Evolutionary conservation across 805 yeast species (phyloP), one percentile per base, ranked within the genome.

Genomic region (Candida ponderosae): DNA sequence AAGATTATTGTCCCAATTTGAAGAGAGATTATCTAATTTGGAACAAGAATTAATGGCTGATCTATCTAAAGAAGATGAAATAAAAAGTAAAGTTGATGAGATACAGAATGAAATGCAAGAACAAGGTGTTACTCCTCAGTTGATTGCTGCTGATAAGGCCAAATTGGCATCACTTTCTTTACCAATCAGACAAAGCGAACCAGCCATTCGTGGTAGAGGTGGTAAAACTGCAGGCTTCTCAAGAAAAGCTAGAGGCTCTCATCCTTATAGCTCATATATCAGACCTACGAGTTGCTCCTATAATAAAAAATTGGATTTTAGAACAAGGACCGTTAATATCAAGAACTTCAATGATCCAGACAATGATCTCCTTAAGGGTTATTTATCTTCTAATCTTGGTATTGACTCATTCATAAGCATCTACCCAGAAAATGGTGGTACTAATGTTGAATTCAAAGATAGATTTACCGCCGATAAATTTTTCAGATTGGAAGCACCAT

Each of bases 1-100:
- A 33, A 55, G 45, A 16, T 45, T 70, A 38, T 42, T 68, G 23
- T 45, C 42, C 29, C 52, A 55, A 37, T 66, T 60, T 43, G 65
- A 60, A 32, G 26, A 20, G 5, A 34, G 54, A 45, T 33, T 63
- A 46, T 32, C 41, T 28, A 29, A 44, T 0, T 18, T 53, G 5
- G 51, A 50, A 16, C 32, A 41, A 15, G 34, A 42, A 20, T 32
- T 49, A 9, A 40, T 28, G 10, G 33, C 38, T 5, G 18, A 45
- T 34, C 54, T 53, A 6, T 46, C 41, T n/a, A 20, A 32, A 4
- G 49, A 44, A 31, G 42, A 34, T 1, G 34, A 39, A 17, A 40
- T 48, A 14, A 36, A 37, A 18, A 17, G 18, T 1, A 41, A 40
- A 21, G 20, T 33, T 10, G 17, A 3, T 15, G 20, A 34, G 15